phyloP scores from a whole-genome alignment of 305 asterid species.

The Rubia balearica region DNA sequence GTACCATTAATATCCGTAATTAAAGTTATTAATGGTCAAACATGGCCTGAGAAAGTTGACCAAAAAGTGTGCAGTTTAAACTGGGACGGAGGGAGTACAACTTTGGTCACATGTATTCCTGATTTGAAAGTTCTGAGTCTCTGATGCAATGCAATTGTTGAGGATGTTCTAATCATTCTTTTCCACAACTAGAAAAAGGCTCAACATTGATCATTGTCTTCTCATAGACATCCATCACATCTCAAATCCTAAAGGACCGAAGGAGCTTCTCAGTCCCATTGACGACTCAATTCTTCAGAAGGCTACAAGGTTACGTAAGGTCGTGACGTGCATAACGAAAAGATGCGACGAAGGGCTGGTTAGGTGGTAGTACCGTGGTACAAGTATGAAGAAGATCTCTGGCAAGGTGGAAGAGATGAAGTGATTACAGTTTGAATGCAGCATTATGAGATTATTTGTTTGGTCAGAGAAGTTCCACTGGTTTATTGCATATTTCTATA shows the following conservation, averaged over 20 bases:
- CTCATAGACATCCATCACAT: slow-evolving; percentile 28
- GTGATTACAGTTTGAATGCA: slow-evolving; percentile 42
- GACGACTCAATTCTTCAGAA: slow-evolving; percentile 40
- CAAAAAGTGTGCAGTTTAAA: too few species aligned
- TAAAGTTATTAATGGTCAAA: too few species aligned
- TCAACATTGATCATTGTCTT: slow-evolving; percentile 68
- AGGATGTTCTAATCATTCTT: slow-evolving; percentile 43
- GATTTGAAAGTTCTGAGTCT: slow-evolving; percentile 59
- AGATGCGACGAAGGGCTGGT: slow-evolving; percentile 65
- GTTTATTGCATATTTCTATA: too few species aligned
- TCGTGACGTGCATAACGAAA: slow-evolving; percentile 52
- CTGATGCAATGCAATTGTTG: slow-evolving; percentile 45
- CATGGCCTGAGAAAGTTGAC: too few species aligned
- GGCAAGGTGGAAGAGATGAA: slow-evolving; percentile 73
- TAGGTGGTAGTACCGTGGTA: too few species aligned
- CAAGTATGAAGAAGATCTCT: slow-evolving; percentile 65
- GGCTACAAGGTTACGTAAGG: slow-evolving; percentile 28
- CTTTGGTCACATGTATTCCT: slow-evolving; percentile 32
- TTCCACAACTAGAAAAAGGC: slow-evolving; percentile 53
- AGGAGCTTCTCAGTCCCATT: slow-evolving; percentile 28
- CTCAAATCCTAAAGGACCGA: slow-evolving; percentile 28
- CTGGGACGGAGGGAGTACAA: too few species aligned
- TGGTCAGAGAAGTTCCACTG: too few species aligned
- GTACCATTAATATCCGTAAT: too few species aligned
- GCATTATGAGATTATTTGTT: neutral